Conservation (phyloP, 768 basidiomycete species). For the Pholiota microspora region DNA sequence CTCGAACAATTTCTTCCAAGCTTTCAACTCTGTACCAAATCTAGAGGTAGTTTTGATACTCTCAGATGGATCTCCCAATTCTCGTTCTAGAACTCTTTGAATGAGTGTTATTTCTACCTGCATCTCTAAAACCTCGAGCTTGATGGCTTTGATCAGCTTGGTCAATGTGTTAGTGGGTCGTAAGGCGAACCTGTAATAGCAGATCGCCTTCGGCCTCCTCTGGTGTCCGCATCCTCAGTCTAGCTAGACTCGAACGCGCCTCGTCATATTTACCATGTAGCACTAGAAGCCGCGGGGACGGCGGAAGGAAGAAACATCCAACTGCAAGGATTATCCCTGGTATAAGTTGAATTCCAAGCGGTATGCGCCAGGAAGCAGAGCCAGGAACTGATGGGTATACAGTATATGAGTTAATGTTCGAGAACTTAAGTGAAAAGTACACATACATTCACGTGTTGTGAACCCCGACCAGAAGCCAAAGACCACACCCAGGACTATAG, state of each 20-base stretch:
- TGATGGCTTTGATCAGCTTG: constrained; percentile 32
- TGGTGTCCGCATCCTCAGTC: constrained; percentile 45
- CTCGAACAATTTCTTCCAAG: constrained; percentile 59
- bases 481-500: constrained; percentile 80
- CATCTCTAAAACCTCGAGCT: constrained; percentile 81
- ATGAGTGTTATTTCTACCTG: constrained; percentile 60
- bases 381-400: constrained; percentile 43
- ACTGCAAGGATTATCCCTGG: constrained; percentile 66
- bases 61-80: constrained; percentile 1
- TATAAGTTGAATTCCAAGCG: constrained; percentile 66
- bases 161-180: constrained; percentile 17
- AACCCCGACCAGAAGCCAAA: constrained; percentile 85
- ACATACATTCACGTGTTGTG: constrained; percentile 60
- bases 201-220: constrained; percentile 46
- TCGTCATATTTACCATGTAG: constrained; percentile 54
- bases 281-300: constrained; percentile 61
- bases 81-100: constrained; percentile 27
- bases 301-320: constrained; percentile 59
- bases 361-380: constrained; percentile 74
- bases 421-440: neutral
- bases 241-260: constrained; percentile 55
- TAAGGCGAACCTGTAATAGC: neutral
- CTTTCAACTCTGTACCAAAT: constrained; percentile 31
- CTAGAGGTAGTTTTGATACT: constrained; percentile 13
- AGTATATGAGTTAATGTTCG: neutral